Evolutionary conservation across 2,329 filamentous ascomycete species (phyloP), one percentile per base, ranked within the genome.

Genomic region (Torrubiella hemipterigena): DNA sequence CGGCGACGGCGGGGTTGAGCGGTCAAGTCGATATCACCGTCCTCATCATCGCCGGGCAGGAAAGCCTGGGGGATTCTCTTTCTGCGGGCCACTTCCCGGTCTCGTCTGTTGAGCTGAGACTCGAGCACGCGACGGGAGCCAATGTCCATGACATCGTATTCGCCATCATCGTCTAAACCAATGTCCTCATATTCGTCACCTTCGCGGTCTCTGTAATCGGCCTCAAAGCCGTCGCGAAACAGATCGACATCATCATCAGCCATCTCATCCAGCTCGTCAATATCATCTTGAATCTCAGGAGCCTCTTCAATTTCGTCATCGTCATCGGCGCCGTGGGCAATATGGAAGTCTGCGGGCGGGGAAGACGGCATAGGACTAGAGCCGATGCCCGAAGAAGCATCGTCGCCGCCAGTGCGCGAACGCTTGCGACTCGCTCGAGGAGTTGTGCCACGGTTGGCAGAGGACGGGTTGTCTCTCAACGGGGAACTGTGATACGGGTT

Each of bases 1-100:
- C 91, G 77, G 31, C 84, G 77, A 42, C 89, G 77, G 33, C 87
- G 77, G 15, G 83, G 85, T 54, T 93, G 86, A 17, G 79, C 76
- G 15, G 85, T 85, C 15, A 96, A 67, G 50, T 96, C 87, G 38
- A 87, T 67, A 34, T 91, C 74, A 30, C 75, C 81, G 42, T 91
- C 86, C 4, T 91, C 85, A 38, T 89, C 85, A 19, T 94, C 89
- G 19, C 81, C 80, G 6, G 75, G 74, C 23, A 89, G 60, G 46
- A 85, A 89, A 6, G 80, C 82, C 17, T 70, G 70, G 3, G 81
- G 81, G 47, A 82, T 74, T 29, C 72, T 63, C 42, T 77, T 70
- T 40, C 74, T 61, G 33, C 78, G 70, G 16, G 71, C 72, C 27
- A 84, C 67, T 45, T 85, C 79, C 34, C 73, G 67, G 51, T 91